Conservation (phyloP, 1,139 yeast genomes). For the Taiozyma sp. region DNA sequence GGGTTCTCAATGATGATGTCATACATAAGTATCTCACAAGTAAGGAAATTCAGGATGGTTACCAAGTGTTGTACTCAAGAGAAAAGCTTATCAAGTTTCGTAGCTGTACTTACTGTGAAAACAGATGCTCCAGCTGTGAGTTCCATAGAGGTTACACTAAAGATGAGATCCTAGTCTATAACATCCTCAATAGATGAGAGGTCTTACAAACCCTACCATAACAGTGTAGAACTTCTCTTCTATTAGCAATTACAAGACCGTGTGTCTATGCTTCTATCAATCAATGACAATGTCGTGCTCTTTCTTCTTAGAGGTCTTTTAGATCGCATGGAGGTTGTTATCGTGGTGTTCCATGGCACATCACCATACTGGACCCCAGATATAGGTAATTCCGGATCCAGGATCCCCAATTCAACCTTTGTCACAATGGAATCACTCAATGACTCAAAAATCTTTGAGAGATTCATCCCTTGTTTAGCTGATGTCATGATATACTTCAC, state of each 20-base stretch:
- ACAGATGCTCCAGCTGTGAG: constrained; percentile 5
- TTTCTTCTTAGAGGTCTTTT: constrained; percentile 1
- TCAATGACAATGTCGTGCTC: constrained; percentile 2
- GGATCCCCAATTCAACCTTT: constrained; percentile 37
- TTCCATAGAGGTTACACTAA: constrained; percentile 20
- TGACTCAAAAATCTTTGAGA: constrained; percentile 51
- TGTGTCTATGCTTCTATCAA: not conserved
- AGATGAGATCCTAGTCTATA: constrained; percentile 11
- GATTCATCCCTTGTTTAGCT: constrained; percentile 56
- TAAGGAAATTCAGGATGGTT: constrained; percentile 9
- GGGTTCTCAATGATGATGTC: not conserved
- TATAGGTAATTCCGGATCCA: constrained; percentile 38
- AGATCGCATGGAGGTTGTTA: not conserved
- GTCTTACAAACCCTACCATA: not conserved
- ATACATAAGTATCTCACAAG: constrained; percentile 2
- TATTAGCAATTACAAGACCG: not conserved
- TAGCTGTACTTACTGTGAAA: constrained; percentile 17
- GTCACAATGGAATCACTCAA: constrained; percentile 34
- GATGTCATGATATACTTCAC: constrained; percentile 35
- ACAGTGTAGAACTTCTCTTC: not conserved
- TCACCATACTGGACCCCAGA: constrained; percentile 45
- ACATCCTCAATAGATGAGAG: not conserved
- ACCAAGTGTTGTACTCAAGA: constrained; percentile 12
- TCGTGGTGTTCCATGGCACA: constrained; percentile 29
- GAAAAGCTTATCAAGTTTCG: constrained; percentile 19